Evolutionary conservation across 345 rosid genomes (phyloP).

Genomic region (Stellera chamaejasme): DNA sequence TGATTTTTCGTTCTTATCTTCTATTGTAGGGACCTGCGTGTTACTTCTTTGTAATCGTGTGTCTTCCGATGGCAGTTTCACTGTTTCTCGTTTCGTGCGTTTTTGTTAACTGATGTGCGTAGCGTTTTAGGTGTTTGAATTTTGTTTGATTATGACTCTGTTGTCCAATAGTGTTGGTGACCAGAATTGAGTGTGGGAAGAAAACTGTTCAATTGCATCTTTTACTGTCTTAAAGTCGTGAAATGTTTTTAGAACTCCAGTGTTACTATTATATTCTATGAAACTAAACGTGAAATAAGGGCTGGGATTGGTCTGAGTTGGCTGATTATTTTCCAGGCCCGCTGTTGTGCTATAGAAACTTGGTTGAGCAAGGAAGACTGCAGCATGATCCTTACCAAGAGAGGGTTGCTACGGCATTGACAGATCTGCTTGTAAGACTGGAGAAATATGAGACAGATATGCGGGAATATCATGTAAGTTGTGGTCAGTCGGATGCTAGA

Average conservation of each 20-base stretch:
- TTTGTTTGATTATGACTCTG: too few relatives aligned
- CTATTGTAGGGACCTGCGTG: too few relatives aligned
- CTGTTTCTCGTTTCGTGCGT: neutral
- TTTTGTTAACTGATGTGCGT: neutral
- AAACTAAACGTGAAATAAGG: neutral
- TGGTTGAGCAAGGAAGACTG: constrained; percentile 68
- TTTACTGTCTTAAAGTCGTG: neutral
- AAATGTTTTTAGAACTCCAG: neutral
- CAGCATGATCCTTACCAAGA: constrained; percentile 78
- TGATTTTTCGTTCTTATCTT: too few relatives aligned
- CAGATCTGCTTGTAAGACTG: constrained; percentile 60
- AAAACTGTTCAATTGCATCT: too few relatives aligned
- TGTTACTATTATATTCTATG: neutral
- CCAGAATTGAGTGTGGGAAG: too few relatives aligned
- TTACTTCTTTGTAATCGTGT: too few relatives aligned
- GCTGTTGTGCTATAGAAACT: constrained; percentile 39
- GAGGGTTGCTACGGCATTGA: constrained; percentile 52
- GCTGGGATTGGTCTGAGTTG: neutral
- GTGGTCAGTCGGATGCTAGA: neutral
- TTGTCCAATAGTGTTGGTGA: too few relatives aligned
- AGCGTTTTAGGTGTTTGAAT: neutral
- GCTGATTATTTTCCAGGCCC: constrained; percentile 28
- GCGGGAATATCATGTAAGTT: constrained; percentile 70
- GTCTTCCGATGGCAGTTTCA: neutral
- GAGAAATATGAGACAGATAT: constrained; percentile 77